Evolutionary conservation across 805 yeast species (phyloP).

Genomic region (Kurtzmaniella fragi): DNA sequence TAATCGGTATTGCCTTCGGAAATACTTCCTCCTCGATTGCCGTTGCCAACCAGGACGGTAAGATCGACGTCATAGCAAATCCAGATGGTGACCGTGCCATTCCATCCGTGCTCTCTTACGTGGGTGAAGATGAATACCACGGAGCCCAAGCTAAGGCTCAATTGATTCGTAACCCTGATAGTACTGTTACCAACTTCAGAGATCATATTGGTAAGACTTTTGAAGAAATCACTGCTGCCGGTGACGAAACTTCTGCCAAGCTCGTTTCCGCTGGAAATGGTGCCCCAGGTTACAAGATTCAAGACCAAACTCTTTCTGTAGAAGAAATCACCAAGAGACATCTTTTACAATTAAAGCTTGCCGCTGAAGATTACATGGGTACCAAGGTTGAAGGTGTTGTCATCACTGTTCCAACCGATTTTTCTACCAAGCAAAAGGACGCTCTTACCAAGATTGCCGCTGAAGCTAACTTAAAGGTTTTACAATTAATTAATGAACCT

Average conservation of each 20-base stretch:
- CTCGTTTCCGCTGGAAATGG: conserved; percentile 55
- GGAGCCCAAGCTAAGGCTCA: conserved; percentile 95
- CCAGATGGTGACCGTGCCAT: conserved; percentile 98
- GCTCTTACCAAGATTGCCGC: conserved; percentile 58
- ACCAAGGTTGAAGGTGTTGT: conserved; percentile 75
- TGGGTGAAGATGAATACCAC: conserved; percentile 93
- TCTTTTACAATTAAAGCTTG: conserved; percentile 69
- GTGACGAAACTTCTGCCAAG: conserved; percentile 53
- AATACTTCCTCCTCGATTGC: conserved; percentile 95
- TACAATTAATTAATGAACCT: conserved; percentile 90
- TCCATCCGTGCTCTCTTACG: conserved; percentile 87
- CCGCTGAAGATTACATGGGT: conserved; percentile 93
- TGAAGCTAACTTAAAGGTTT: conserved; percentile 70
- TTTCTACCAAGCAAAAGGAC: conserved; percentile 65
- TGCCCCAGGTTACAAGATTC: conserved; percentile 60
- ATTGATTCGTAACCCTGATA: conserved; percentile 81
- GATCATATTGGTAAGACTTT: conserved; percentile 81
- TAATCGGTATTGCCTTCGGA: conserved; percentile 95
- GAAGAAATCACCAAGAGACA: conserved; percentile 83
- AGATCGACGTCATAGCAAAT: conserved; percentile 95
- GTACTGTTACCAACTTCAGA: conserved; percentile 87
- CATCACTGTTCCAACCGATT: conserved; percentile 86
- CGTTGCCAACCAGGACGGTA: conserved; percentile 77
- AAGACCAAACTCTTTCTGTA: conserved; percentile 54
- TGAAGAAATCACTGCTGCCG: conserved; percentile 60